Conservation (phyloP, 2,329 filamentous ascomycete genomes). For the Aspergillus floridensis region DNA sequence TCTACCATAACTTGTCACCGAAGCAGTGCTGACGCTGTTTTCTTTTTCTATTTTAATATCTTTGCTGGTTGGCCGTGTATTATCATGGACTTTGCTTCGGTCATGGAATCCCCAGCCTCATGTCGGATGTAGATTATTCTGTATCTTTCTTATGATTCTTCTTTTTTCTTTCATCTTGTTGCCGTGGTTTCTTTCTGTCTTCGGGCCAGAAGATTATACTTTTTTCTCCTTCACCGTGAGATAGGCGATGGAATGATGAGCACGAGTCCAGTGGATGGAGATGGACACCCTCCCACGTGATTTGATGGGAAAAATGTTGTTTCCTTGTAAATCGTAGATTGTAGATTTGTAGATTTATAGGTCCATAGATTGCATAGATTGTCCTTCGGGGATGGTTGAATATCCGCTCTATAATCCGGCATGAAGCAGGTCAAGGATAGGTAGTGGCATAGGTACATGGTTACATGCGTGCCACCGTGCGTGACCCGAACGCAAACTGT, state of each 20-base stretch:
- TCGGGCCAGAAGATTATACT: not conserved
- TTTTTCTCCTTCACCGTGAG: not conserved
- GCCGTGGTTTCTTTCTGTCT: not conserved
- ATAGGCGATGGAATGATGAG: not conserved
- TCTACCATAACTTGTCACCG: not conserved
- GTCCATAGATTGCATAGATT: too few species aligned
- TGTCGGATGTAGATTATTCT: conserved; percentile 7
- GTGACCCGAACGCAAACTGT: too few species aligned
- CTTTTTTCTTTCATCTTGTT: not conserved
- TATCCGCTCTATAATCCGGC: too few species aligned
- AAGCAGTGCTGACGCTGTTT: not conserved
- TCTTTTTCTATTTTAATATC: not conserved
- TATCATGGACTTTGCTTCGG: conserved; percentile 1
- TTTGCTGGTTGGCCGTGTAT: conserved; percentile 4
- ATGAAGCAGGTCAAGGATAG: too few species aligned
- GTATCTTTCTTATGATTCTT: not conserved
- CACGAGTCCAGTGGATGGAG: not conserved
- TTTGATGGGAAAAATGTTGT: not conserved
- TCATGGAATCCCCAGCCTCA: not conserved
- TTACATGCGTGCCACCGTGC: too few species aligned
- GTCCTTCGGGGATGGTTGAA: too few species aligned
- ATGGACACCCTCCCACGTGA: not conserved
- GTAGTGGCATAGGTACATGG: too few species aligned
- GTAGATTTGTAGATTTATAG: not conserved
- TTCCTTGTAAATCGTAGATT: not conserved